A percentile compares a stretch with the other conserved stretches of the same genome.
Conservation (phyloP, 192 early-diverging fungal genomes). For the Linnemannia elongata region DNA sequence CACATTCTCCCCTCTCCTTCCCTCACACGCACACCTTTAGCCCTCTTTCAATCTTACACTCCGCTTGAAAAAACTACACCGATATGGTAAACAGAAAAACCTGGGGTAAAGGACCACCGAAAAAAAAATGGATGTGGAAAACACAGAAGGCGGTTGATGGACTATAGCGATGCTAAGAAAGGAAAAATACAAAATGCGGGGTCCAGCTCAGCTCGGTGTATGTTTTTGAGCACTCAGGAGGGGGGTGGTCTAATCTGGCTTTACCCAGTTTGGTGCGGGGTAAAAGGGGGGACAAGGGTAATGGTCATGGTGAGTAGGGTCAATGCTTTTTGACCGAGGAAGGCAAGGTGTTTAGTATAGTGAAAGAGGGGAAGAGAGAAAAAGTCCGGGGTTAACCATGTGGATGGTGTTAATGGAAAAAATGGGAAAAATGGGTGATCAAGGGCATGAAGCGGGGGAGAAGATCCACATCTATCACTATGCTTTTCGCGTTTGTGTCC, state of each 20-base stretch:
- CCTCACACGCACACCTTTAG: not conserved
- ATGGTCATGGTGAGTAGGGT: not conserved
- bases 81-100: constrained; percentile 4
- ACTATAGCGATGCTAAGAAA: not conserved
- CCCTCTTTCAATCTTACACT: not conserved
- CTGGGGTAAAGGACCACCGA: not conserved
- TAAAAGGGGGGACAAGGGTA: not conserved
- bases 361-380: not conserved
- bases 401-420: not conserved
- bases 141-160: not conserved
- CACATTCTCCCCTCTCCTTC: not conserved
- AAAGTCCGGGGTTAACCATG: not conserved
- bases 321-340: not conserved
- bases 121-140: not conserved
- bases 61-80: constrained; percentile 1
- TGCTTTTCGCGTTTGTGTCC: too few relatives aligned
- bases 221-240: not conserved
- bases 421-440: not conserved
- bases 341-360: not conserved
- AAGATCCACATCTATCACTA: too few relatives aligned
- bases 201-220: not conserved
- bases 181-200: constrained; percentile 4
- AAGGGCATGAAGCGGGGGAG: too few relatives aligned
- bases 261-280: not conserved
- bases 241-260: not conserved